A percentile compares a stretch with the other conserved stretches of the same genome.
These are phyloP conservation scores for Apiotrichum brassicae DNA, from an alignment of 1,284 basidiomycete species.

Conservation along the genomic window DNA sequence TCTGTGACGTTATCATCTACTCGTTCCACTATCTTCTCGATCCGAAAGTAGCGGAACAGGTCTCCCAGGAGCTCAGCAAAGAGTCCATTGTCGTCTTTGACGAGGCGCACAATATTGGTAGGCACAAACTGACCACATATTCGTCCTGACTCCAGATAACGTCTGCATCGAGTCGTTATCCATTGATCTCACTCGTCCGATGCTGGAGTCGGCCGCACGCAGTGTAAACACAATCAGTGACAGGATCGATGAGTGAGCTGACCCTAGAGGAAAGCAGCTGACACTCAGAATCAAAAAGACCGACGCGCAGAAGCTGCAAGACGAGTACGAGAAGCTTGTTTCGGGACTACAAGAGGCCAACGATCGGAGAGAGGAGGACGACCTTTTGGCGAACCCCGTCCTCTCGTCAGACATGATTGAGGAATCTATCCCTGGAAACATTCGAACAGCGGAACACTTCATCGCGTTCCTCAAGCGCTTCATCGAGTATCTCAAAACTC, in stretches of 20 bases:
- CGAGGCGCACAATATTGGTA: slow-evolving; percentile 98
- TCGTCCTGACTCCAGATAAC: slow-evolving; percentile 62
- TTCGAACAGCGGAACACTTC: slow-evolving; percentile 97
- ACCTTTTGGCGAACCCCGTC: slow-evolving; percentile 90
- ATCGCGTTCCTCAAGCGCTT: slow-evolving; percentile 97
- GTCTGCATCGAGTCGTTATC: slow-evolving; percentile 98
- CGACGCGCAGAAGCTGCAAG: slow-evolving; percentile 88
- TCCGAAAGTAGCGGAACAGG: slow-evolving; percentile 98
- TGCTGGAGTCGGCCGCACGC: slow-evolving; percentile 89
- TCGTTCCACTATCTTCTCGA: slow-evolving; percentile 99
- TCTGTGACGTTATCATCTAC: slow-evolving; percentile 94
- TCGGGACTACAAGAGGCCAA: slow-evolving; percentile 81
- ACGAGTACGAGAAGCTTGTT: slow-evolving; percentile 95
- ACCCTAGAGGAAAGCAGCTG: neutral
- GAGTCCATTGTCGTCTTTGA: slow-evolving; percentile 99
- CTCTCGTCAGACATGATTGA: slow-evolving; percentile 89
- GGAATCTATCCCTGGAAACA: slow-evolving; percentile 96
- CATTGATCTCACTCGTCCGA: slow-evolving; percentile 96
- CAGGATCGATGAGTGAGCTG: slow-evolving; percentile 80
- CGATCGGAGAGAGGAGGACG: slow-evolving; percentile 60
- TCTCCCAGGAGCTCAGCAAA: slow-evolving; percentile 94
- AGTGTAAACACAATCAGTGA: slow-evolving; percentile 83
- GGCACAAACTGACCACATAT: neutral
- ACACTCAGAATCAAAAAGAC: slow-evolving; percentile 78
- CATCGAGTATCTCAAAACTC: slow-evolving; percentile 97